phyloP scores from a whole-genome alignment of 345 rosid species.

The Gossypium bickii region DNA sequence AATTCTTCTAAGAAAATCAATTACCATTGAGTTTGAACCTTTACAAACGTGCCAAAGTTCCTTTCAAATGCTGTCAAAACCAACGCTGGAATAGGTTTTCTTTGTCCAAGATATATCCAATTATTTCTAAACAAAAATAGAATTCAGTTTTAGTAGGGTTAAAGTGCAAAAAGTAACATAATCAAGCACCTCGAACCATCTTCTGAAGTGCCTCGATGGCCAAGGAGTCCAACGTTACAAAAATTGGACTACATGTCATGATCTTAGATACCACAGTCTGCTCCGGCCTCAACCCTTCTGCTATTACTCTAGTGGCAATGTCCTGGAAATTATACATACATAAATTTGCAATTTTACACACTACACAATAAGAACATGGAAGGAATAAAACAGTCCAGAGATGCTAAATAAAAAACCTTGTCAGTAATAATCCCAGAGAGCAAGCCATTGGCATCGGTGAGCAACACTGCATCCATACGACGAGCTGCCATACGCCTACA shows the following conservation, averaged over 20 bases:
- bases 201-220: slow-evolving; percentile 96
- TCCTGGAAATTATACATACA: slow-evolving; percentile 37
- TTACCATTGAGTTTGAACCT: not conserved
- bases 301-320: slow-evolving; percentile 78
- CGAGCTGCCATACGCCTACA: slow-evolving; percentile 93
- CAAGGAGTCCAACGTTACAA: slow-evolving; percentile 74
- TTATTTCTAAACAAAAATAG: not conserved
- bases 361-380: not conserved
- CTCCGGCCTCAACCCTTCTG: slow-evolving; percentile 92
- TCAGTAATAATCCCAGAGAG: slow-evolving; percentile 92
- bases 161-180: not conserved
- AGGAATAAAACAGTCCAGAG: not conserved
- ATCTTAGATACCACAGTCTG: slow-evolving; percentile 84
- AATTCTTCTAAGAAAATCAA: not conserved
- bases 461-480: slow-evolving; percentile 85
- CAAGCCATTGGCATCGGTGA: slow-evolving; percentile 86
- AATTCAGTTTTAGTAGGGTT: not conserved
- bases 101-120: not conserved
- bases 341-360: not conserved
- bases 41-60: not conserved
- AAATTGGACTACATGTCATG: slow-evolving; percentile 90
- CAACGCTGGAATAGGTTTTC: not conserved
- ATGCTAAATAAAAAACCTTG: slow-evolving; percentile 38
- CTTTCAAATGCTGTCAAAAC: not conserved
- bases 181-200: slow-evolving; percentile 70